These are phyloP conservation scores for Xylaria acuta DNA, from an alignment of 495 filamentous ascomycete genomes.

Conservation along the genomic window DNA sequence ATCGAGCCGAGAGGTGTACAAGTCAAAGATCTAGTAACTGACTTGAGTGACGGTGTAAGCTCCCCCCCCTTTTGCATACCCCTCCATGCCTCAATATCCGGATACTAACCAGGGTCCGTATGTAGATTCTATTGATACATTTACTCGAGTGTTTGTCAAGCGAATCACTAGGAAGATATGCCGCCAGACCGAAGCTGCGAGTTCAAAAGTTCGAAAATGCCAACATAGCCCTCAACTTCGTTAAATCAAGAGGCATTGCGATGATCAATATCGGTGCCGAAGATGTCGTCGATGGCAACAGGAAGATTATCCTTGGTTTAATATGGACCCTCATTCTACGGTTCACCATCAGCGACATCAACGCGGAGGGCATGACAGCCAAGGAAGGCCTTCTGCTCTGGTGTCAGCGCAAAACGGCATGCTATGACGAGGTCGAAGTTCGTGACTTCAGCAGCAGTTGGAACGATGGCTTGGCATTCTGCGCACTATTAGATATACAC, in stretches of 20 bases:
- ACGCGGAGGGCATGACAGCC: conserved; percentile 95
- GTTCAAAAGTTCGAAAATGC: conserved; percentile 99
- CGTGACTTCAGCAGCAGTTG: conserved; percentile 93
- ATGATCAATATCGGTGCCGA: conserved; percentile 99
- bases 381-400: conserved; percentile 94
- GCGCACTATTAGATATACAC: conserved; percentile 94
- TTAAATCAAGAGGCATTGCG: conserved; percentile 87
- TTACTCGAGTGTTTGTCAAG: conserved; percentile 92
- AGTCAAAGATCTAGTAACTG: conserved; percentile 83
- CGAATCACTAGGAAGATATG: conserved; percentile 95
- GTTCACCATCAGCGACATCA: conserved; percentile 99
- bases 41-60: conserved; percentile 92
- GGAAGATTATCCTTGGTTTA: conserved; percentile 94
- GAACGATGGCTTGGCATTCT: conserved; percentile 97
- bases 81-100: conserved; percentile 7
- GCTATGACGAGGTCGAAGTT: conserved; percentile 95
- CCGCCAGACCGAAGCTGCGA: conserved; percentile 90
- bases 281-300: conserved; percentile 97
- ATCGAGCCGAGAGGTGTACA: conserved; percentile 73
- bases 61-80: conserved; percentile 10
- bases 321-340: conserved; percentile 98
- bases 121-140: conserved; percentile 89
- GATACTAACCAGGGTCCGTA: conserved; percentile 2
- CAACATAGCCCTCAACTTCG: conserved; percentile 91
- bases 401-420: conserved; percentile 98